Evolutionary conservation across 2,329 filamentous ascomycete species (phyloP), one percentile per base, ranked within the genome.

Genomic region (Calonectria pauciramosa): DNA sequence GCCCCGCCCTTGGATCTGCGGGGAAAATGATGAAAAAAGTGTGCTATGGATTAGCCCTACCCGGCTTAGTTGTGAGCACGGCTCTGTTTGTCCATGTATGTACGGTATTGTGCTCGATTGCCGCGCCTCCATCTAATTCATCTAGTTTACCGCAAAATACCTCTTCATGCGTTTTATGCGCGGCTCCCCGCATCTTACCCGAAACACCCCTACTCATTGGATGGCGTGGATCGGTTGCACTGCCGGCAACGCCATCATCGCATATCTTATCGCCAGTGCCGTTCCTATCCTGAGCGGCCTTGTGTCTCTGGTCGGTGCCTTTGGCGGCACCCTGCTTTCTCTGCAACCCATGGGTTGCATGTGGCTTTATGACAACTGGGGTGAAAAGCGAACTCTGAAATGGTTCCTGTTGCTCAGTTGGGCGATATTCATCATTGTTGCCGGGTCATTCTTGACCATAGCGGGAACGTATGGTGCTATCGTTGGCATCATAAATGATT

Each of bases 301-400:
- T 32, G 77, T 82, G 1, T 80, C 81, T 2, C 76, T 83, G 0
- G 74, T 81, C n/a, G 81, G 81, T 11, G 80, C 80, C 4, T 69
- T 83, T 1, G 76, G 82, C 4, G 80, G 78, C 11, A 80, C 80
- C 2, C 71, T 82, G 10, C 75, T 83, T 56, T 80, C 83, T 79
- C 78, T 30, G 68, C 76, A 79, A 66, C 76, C 78, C 2, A 76
- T 78, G 81, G 86, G 85, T 10, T 82, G 79, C 76, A 87, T 87
- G 85, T 87, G 86, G 86, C 73, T 87, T 1, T 86, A 86, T 66
- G 85, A 87, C 76, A 85, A 87, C 70, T 86, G 84, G 85, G 18
- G 16, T 16, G 23, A 20, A 3, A 36, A 64, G 6, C 14, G 23
- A 30, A 36, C 51, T 14, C 2, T 30, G 4, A 38, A 30, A 16